Conservation (phyloP, 306 rosid species). For the Cicer judaicum region DNA sequence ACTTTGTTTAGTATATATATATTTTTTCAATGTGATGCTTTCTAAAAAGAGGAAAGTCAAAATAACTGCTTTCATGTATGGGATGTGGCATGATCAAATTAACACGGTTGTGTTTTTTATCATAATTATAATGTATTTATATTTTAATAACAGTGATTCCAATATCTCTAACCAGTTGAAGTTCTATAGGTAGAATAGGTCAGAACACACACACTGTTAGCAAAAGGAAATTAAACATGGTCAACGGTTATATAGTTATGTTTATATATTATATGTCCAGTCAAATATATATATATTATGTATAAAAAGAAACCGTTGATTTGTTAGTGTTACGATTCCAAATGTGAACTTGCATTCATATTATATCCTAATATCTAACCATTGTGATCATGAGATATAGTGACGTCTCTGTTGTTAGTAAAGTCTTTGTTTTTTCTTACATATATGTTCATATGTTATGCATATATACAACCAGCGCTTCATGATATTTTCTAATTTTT, state of each 20-base stretch:
- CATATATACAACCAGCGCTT: neutral
- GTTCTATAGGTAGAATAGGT: neutral
- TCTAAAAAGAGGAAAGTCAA: neutral
- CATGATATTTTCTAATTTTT: no score
- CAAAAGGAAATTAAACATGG: neutral
- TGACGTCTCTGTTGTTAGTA: neutral
- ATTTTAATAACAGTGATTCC: no score
- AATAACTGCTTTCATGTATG: neutral
- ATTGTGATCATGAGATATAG: neutral
- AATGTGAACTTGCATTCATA: neutral
- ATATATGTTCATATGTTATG: neutral
- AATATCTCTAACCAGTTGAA: no score
- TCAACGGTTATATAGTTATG: neutral
- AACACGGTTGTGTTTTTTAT: neutral
- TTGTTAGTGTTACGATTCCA: neutral
- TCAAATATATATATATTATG: neutral
- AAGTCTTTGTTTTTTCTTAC: neutral
- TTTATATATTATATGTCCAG: neutral
- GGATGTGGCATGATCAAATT: neutral
- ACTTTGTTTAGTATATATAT: constrained; percentile 4
- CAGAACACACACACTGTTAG: neutral
- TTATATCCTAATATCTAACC: neutral
- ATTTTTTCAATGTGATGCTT: neutral
- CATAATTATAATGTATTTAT: no score
- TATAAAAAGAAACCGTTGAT: neutral